phyloP scores from a whole-genome alignment of 2,329 filamentous ascomycete species.

The Mariannaea sp. region DNA sequence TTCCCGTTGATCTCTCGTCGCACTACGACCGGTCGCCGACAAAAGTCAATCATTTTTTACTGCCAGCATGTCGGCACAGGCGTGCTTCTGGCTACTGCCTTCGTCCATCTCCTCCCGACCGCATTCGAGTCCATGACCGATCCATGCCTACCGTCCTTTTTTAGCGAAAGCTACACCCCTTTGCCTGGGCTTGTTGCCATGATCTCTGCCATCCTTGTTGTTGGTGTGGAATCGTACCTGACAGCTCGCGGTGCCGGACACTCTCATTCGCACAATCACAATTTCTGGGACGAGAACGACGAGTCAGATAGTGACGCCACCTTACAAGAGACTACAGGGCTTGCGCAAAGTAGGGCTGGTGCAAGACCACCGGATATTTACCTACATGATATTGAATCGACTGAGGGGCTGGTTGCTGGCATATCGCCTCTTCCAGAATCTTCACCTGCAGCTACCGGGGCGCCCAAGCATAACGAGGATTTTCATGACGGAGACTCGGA shows the following conservation, averaged over 20 bases:
- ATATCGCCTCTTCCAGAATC: constrained; percentile 63
- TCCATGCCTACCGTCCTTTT: constrained; percentile 76
- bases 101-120: constrained; percentile 75
- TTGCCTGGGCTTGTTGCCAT: constrained; percentile 84
- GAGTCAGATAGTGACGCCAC: constrained; percentile 42
- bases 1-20: constrained; percentile 69
- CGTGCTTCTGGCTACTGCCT: constrained; percentile 84
- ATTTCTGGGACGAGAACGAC: constrained; percentile 55
- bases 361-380: constrained; percentile 55
- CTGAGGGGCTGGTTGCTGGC: constrained; percentile 61
- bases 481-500: constrained; percentile 58
- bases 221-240: constrained; percentile 87
- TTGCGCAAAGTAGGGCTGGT: constrained; percentile 46
- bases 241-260: constrained; percentile 70
- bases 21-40: constrained; percentile 60
- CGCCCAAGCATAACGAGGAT: constrained; percentile 40
- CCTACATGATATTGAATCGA: constrained; percentile 54
- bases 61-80: constrained; percentile 81
- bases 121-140: constrained; percentile 70
- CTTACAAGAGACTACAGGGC: constrained; percentile 36
- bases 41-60: constrained; percentile 65
- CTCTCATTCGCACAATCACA: constrained; percentile 60
- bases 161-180: constrained; percentile 77
- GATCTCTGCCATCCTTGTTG: constrained; percentile 79
- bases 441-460: constrained; percentile 46